phyloP scores from a whole-genome alignment of 73 alveolate genomes.

The Paramecium primaurelia region DNA sequence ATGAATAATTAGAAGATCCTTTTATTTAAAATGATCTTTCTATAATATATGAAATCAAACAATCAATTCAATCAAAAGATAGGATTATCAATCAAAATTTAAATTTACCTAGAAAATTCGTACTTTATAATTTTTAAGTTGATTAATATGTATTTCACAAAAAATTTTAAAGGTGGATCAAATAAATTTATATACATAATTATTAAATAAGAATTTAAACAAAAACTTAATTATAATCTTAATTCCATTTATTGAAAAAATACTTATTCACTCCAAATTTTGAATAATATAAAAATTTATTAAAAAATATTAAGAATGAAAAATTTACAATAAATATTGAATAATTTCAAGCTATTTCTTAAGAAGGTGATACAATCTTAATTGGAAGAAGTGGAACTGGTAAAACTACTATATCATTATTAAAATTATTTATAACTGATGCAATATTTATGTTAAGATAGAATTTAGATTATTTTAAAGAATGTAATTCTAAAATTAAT shows the following conservation, averaged over 20 bases:
- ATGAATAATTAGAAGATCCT: neutral
- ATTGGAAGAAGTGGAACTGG: slow-evolving; percentile 87
- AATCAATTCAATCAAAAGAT: neutral
- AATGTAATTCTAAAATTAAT: neutral
- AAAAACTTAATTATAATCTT: neutral
- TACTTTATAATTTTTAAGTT: neutral
- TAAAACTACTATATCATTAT: slow-evolving; percentile 73
- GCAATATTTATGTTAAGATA: neutral
- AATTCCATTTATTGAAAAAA: neutral
- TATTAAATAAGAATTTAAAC: neutral
- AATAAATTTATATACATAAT: neutral
- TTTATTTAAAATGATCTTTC: neutral
- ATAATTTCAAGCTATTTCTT: neutral
- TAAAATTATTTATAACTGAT: slow-evolving; percentile 49
- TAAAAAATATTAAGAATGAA: neutral
- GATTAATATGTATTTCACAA: neutral
- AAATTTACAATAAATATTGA: neutral
- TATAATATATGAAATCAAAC: neutral
- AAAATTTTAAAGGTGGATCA: neutral
- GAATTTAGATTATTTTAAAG: neutral
- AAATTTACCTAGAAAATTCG: neutral
- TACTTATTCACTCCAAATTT: neutral
- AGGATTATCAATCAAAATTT: neutral
- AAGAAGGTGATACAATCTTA: slow-evolving; percentile 37
- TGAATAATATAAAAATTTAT: neutral